Evolutionary conservation across 2,329 filamentous ascomycete species (phyloP), one percentile per base, ranked within the genome.

Genomic region (Beauveria asiatica): DNA sequence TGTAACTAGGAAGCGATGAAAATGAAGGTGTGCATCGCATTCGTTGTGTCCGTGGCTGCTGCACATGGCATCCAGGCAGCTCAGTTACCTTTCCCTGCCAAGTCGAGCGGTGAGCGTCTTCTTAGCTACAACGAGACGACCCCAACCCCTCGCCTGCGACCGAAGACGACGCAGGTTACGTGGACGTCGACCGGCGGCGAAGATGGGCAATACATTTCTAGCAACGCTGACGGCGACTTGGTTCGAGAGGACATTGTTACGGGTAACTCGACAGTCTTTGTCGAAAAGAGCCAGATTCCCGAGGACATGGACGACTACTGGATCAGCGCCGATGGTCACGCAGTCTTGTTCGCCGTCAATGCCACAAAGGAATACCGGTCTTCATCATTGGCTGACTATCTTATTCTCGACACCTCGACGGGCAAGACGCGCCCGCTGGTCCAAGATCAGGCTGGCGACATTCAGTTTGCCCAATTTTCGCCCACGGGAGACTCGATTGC

Each of bases 331-430:
- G 83, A 87, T 66, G 75, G 81, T 7, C 78, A 77, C 23, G 79
- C 80, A 57, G 78, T 89, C 0, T 72, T 89, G 19, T 83, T 85
- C 73, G 78, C 85, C 1, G 78, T 83, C 58, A 88, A 89, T 66
- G 80, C 83, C 69, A 88, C 83, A 16, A 86, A 87, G 70, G 81
- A 86, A 68, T 88, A 89, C 67, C 82, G 86, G 1, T 75, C 88
- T 71, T 86, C 85, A 6, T 88, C 85, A 71, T 85, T 84, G 68
- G 81, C 86, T 39, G 80, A 88, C 68, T 89, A 89, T 70, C 79
- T 83, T 49, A 73, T 89, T 21, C 78, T 86, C 51, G 81, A 88
- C 63, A 79, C 87, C 11, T 76, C 75, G n/a, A 81, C 78, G 0
- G 83, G 83, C 25, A 70, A 79, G 59, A 74, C 79, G 1, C 75